These are phyloP conservation scores for Claviceps sp. DNA, from an alignment of 2,329 filamentous ascomycete species.

Conservation along the genomic window DNA sequence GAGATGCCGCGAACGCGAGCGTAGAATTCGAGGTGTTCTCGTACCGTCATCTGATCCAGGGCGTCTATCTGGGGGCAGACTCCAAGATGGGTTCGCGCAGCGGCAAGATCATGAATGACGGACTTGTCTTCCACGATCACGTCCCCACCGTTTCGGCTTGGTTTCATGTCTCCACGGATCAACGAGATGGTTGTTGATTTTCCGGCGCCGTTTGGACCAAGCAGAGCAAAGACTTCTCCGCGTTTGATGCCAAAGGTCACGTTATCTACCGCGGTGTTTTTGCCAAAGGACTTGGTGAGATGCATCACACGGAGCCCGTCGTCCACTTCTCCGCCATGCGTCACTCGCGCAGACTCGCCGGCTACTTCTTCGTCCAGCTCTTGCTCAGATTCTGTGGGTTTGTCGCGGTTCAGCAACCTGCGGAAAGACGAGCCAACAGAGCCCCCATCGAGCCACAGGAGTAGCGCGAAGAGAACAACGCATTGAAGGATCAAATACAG, in stretches of 20 bases:
- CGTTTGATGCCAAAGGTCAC: constrained; percentile 69
- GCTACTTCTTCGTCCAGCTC: constrained; percentile 46
- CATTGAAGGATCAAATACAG: constrained; percentile 68
- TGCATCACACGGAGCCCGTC: constrained; percentile 70
- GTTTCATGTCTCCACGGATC: constrained; percentile 76
- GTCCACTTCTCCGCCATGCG: constrained; percentile 18
- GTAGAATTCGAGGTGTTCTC: constrained; percentile 80
- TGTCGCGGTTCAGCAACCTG: constrained; percentile 23
- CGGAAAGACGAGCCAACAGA: constrained; percentile 43
- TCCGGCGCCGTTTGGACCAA: constrained; percentile 84
- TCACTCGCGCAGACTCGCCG: constrained; percentile 51
- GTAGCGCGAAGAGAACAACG: constrained; percentile 52
- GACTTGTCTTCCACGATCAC: constrained; percentile 69
- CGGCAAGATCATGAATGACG: constrained; percentile 56
- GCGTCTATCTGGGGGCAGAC: constrained; percentile 85
- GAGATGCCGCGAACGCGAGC: constrained; percentile 68
- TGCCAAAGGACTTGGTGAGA: constrained; percentile 66
- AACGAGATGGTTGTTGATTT: constrained; percentile 84
- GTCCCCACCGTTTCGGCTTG: constrained; percentile 57
- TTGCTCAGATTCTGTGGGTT: constrained; percentile 16
- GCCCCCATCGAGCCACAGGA: constrained; percentile 73
- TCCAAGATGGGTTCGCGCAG: constrained; percentile 66
- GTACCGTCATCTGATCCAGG: constrained; percentile 80
- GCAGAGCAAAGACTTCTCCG: constrained; percentile 75
- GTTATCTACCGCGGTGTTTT: constrained; percentile 72